Evolutionary conservation across 768 basidiomycete species (phyloP), one percentile per base, ranked within the genome.

Genomic region (Mrakia blollopis): DNA sequence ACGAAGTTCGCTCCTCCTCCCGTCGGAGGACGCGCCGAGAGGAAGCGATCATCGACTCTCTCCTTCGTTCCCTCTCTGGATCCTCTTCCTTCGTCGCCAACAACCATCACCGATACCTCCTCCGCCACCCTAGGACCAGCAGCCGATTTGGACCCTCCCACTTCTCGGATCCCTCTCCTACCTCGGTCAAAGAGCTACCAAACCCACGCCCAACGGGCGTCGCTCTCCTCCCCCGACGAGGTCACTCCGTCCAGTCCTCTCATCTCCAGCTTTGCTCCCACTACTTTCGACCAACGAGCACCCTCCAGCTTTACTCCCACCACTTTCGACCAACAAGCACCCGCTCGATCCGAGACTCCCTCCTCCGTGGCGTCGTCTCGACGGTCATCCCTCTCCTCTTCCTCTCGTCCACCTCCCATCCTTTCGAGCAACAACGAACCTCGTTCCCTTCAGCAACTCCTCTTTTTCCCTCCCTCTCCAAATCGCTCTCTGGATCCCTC

Each of bases 21-120:
- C 57, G 6, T 35, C 57, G 39, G 62, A 50, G 30, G 75, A 62
- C 57, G 69, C 25, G 37, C 35, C 1, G 37, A 57, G 0, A 44
- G 76, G 23, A 63, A 73, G 61, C 62, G 72, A 7, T 77, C 76
- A 0, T 72, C 67, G 9, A 73, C 76, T 18, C 37, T 67, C 50
- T 65, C 76, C 16, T 77, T 77, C 30, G 54, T 65, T 0, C 76
- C 76, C 13, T 73, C 76, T 1, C 65, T 77, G 13, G 76, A 72
- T 30, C 71, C 76, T 6, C 76, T 77, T 1, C 76, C 76, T 11
- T 62, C 68, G 0, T 76, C 75, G 3, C 75, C 75, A 16, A 74
- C 47, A 5, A 47, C 41, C 60, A 41, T 13, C 13, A 50, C 37
- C 9, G 65, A 68, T n/a, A 39, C 65, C 13, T 37, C 65, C 23